Conservation (phyloP, 306 rosid species). For the Gastrolobium villosum region DNA sequence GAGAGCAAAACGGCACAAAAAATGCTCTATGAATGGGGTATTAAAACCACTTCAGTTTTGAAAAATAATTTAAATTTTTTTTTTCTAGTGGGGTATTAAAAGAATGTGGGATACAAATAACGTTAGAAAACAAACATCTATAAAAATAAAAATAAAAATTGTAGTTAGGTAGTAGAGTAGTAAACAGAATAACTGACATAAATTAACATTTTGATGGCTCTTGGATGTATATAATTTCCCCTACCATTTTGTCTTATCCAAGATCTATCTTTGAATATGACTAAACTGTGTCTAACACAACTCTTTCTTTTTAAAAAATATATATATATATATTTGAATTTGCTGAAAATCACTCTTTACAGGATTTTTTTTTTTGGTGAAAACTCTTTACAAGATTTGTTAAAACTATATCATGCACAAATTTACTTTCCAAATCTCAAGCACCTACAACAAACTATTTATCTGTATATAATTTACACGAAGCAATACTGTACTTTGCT, state of each 20-base stretch:
- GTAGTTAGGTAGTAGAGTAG: conserved; percentile 5
- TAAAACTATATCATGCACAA: conserved; percentile 1
- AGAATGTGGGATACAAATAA: no score
- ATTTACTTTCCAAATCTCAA: not conserved
- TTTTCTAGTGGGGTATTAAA: not conserved
- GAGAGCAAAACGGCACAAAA: not conserved
- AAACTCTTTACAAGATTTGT: conserved; percentile 30
- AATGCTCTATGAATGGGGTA: not conserved
- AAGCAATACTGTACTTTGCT: conserved; percentile 18
- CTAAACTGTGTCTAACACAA: not conserved
- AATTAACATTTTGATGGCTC: not conserved
- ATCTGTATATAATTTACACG: conserved; percentile 6
- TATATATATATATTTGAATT: not conserved
- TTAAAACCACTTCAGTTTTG: not conserved
- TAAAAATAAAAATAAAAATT: not conserved
- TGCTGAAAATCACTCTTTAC: conserved; percentile 29
- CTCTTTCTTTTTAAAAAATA: not conserved
- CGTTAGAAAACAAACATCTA: not conserved
- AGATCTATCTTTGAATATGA: not conserved
- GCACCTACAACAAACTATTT: conserved; percentile 20
- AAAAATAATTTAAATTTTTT: not conserved
- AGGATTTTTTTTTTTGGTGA: conserved; percentile 9
- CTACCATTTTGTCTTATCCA: conserved; percentile 7
- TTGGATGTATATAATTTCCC: not conserved
- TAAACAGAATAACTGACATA: not conserved